Percentiles rank a stretch among this genome's conserved stretches.
These are phyloP conservation scores for Aquilaria sinensis DNA, from an alignment of 345 rosid genomes.

Conservation along the genomic window DNA sequence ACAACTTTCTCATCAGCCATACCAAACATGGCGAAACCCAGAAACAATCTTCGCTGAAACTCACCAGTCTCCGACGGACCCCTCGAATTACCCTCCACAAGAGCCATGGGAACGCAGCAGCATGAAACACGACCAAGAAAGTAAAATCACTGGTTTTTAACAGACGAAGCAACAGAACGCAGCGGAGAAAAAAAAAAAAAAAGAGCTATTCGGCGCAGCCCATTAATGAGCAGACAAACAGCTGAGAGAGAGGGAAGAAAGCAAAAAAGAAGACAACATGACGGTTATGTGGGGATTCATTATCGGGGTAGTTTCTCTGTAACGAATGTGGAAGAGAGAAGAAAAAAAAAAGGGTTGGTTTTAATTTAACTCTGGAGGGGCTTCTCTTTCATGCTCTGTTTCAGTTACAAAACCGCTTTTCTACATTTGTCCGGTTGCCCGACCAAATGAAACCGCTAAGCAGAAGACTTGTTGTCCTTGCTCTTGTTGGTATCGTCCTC, in stretches of 20 bases:
- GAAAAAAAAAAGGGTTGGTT: neutral
- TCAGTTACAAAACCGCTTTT: constrained; percentile 36
- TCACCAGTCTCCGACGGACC: constrained; percentile 36
- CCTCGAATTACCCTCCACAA: constrained; percentile 29
- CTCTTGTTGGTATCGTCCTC: constrained; percentile 2
- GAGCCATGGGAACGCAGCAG: constrained; percentile 32
- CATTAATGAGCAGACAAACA: constrained; percentile 38
- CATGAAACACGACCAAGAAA: constrained; percentile 4
- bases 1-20: constrained; percentile 7
- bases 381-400: constrained; percentile 10
- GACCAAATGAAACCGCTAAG: constrained; percentile 17
- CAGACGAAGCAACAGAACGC: neutral
- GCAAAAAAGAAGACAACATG: neutral
- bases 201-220: constrained; percentile 16
- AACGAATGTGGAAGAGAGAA: constrained; percentile 10
- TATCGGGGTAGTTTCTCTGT: constrained; percentile 12
- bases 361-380: neutral
- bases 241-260: constrained; percentile 3
- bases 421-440: constrained; percentile 18
- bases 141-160: neutral
- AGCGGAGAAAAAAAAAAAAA: neutral
- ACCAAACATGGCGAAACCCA: constrained; percentile 3
- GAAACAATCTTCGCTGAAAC: neutral
- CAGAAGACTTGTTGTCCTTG: constrained; percentile 6
- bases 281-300: constrained; percentile 24